Base-by-base conservation (phyloP, 495 filamentous ascomycete genomes). In the Antarctomyces pellizariae region DNA sequence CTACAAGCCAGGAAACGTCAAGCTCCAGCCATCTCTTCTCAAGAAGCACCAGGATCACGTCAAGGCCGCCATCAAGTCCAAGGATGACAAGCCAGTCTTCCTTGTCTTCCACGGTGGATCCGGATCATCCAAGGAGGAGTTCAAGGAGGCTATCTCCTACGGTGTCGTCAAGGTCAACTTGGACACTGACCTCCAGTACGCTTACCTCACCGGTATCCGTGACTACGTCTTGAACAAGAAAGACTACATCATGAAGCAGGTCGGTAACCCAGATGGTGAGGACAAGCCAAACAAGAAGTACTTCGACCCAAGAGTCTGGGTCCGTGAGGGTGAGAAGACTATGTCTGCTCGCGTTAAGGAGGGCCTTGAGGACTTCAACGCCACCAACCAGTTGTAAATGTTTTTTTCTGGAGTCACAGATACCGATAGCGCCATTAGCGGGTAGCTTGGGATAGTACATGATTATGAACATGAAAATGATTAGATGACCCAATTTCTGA, bases 211-310 rank as follows among this genome's bases (percentile, higher is more conserved):
- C 32, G 86, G 86, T 51, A 70, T 92, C 57, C 74, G 84, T 42
- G 83, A 93, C 57, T 93, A 82, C 60, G 59, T 95, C 38, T 53
- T 77, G 35, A 74, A 66, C 42, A 95, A 95, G 63, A 82, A 91
- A 64, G 83, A 95, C 35, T 95, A 93, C 61, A 47, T 99, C 36
- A 54, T 60, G 55, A 58, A 58, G 17, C 66, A 72, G 37, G 74
- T 95, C 41, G 86, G 89, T 42, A 95, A 95, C 64, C 86, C 89
- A 25, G 83, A 95, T 13, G 89, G 84, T 29, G 61, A 64, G 13
- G 75, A 84, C 58, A 93, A 93, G 70, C 86, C 86, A 39, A 95
- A 97, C 67, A 97, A 97, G 74, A 93, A 92, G 64, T 84, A 64
- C 69, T 95, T 86, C 54, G 84, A 93, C 42, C 72, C 71, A 33